These are phyloP conservation scores for Citrus reticulata DNA, from an alignment of 345 rosid genomes.

Conservation along the genomic window DNA sequence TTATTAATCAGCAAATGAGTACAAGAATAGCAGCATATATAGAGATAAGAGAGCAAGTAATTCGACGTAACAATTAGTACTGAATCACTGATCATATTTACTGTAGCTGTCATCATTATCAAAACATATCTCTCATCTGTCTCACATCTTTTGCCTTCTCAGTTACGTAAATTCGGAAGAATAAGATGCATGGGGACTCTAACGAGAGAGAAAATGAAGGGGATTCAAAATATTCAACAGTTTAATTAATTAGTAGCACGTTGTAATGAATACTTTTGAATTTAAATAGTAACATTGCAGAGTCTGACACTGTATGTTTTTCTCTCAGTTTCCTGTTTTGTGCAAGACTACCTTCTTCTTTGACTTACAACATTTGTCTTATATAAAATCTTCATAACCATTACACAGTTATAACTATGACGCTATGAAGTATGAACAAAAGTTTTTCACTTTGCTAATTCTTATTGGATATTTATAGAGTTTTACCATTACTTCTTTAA, in stretches of 20 bases:
- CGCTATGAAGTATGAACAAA: too few species aligned
- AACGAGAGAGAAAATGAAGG: neutral
- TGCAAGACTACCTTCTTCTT: constrained; percentile 15
- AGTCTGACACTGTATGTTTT: constrained; percentile 26
- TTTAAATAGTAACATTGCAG: constrained; percentile 17
- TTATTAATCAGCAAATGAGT: neutral
- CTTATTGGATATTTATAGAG: too few species aligned
- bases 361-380: neutral
- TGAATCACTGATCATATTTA: neutral
- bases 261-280: constrained; percentile 18
- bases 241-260: neutral
- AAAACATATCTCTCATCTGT: constrained; percentile 3
- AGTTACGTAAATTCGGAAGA: constrained; percentile 33
- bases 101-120: neutral
- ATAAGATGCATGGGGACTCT: constrained; percentile 27
- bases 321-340: constrained; percentile 32
- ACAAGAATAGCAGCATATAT: constrained; percentile 10
- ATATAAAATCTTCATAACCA: neutral
- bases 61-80: constrained; percentile 20
- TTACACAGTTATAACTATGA: neutral
- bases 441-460: too few species aligned
- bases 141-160: constrained; percentile 42
- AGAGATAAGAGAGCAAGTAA: constrained; percentile 1
- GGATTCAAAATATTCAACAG: neutral
- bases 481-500: too few species aligned